Evolutionary conservation across 2,329 filamentous ascomycete species (phyloP).

Genomic region (Sclerotinia glacialis): DNA sequence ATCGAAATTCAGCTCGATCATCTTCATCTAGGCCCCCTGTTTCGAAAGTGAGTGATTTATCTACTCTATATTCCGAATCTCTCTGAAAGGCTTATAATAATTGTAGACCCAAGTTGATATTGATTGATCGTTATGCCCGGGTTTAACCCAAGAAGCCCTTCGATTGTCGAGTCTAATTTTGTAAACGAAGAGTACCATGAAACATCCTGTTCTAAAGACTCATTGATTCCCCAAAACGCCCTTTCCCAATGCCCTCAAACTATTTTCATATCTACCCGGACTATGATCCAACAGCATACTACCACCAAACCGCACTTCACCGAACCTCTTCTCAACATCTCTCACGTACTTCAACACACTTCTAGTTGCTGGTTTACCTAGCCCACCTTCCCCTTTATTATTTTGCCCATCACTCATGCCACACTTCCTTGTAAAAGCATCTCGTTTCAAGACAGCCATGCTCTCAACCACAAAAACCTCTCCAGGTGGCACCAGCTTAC

Average conservation of each 20-base stretch:
- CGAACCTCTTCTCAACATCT: slow-evolving; percentile 68
- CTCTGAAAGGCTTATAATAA: not conserved
- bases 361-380: slow-evolving; percentile 65
- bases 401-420: not conserved
- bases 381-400: slow-evolving; percentile 25
- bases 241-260: slow-evolving; percentile 58
- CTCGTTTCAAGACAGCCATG: slow-evolving; percentile 62
- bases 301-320: slow-evolving; percentile 67
- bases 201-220: not conserved
- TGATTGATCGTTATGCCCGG: not conserved
- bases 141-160: not conserved
- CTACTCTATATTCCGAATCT: too few species aligned
- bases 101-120: not conserved
- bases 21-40: too few species aligned
- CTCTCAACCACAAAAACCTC: slow-evolving; percentile 73
- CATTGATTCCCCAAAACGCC: slow-evolving; percentile 36
- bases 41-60: too few species aligned
- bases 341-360: slow-evolving; percentile 68
- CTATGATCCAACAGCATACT: slow-evolving; percentile 76
- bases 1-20: too few species aligned
- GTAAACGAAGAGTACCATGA: too few species aligned
- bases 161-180: too few species aligned
- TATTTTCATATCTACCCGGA: slow-evolving; percentile 70
- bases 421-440: slow-evolving; percentile 52
- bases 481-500: slow-evolving; percentile 70